phyloP scores from a whole-genome alignment of 257 asterid species.

The Haberlea rhodopensis region DNA sequence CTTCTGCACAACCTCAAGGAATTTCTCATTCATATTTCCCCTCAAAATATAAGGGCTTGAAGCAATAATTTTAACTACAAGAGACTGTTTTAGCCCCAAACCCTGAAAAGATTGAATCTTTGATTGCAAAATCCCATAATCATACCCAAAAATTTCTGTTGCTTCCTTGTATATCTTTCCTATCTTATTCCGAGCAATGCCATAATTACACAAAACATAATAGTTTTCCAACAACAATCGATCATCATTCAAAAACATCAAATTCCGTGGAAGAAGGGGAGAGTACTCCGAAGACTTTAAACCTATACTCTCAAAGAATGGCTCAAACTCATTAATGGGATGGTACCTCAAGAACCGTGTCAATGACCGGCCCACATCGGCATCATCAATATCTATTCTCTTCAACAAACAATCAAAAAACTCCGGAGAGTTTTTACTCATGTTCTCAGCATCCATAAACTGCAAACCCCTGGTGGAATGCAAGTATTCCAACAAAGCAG shows the following conservation, averaged over 20 bases:
- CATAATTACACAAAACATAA: conserved; percentile 59
- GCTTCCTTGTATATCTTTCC: conserved; percentile 61
- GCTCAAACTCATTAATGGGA: conserved; percentile 80
- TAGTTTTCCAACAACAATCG: conserved; percentile 46
- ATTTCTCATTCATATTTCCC: conserved; percentile 27
- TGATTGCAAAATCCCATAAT: conserved; percentile 36
- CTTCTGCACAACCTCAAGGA: conserved; percentile 32
- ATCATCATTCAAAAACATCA: conserved; percentile 63
- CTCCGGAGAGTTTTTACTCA: conserved; percentile 59
- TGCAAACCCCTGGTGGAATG: conserved; percentile 63
- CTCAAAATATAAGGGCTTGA: conserved; percentile 52
- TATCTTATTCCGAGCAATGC: conserved; percentile 46
- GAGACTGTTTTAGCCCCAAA: conserved; percentile 45
- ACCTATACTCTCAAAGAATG: conserved; percentile 77
- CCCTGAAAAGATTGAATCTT: conserved; percentile 42
- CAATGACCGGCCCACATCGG: conserved; percentile 37
- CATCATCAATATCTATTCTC: conserved; percentile 31
- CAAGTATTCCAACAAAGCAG: conserved; percentile 59
- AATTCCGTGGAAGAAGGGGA: conserved; percentile 46
- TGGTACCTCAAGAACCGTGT: conserved; percentile 60
- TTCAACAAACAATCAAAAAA: conserved; percentile 45
- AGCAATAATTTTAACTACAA: conserved; percentile 46
- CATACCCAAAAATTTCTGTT: conserved; percentile 46
- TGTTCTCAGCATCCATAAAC: conserved; percentile 60
- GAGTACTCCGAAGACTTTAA: conserved; percentile 44